Evolutionary conservation across 768 basidiomycete species (phyloP).

Genomic region (Tulasnella sp.): DNA sequence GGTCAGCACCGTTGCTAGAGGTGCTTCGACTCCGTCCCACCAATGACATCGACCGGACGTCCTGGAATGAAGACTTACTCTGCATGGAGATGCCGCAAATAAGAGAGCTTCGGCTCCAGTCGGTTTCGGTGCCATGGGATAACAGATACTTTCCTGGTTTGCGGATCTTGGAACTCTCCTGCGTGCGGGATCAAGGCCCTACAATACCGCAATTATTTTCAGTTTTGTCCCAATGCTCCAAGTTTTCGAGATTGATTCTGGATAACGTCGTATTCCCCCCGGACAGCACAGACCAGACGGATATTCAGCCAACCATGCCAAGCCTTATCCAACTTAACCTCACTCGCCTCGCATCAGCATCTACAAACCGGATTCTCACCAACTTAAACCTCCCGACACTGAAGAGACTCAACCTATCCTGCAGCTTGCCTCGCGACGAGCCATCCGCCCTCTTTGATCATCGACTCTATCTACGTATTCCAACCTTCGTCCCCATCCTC

Average conservation of each 20-base stretch:
- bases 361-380: not conserved
- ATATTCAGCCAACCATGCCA: not conserved
- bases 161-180: not conserved
- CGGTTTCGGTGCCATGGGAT: not conserved
- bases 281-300: not conserved
- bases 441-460: not conserved
- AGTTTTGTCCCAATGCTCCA: not conserved
- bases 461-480: not conserved
- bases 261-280: not conserved
- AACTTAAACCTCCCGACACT: not conserved
- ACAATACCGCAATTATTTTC: not conserved
- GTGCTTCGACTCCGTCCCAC: not conserved
- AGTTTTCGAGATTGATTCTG: not conserved
- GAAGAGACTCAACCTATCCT: not conserved
- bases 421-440: not conserved
- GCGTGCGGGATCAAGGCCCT: not conserved
- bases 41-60: not conserved
- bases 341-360: not conserved
- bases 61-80: not conserved
- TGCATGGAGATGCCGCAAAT: not conserved
- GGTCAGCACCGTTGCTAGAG: not conserved
- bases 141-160: not conserved
- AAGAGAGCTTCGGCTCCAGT: not conserved
- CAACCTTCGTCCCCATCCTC: not conserved
- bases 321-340: not conserved